Evolutionary conservation across 257 asterid genomes (phyloP), one percentile per base, ranked within the genome.

Genomic region (Capsicum pubescens): DNA sequence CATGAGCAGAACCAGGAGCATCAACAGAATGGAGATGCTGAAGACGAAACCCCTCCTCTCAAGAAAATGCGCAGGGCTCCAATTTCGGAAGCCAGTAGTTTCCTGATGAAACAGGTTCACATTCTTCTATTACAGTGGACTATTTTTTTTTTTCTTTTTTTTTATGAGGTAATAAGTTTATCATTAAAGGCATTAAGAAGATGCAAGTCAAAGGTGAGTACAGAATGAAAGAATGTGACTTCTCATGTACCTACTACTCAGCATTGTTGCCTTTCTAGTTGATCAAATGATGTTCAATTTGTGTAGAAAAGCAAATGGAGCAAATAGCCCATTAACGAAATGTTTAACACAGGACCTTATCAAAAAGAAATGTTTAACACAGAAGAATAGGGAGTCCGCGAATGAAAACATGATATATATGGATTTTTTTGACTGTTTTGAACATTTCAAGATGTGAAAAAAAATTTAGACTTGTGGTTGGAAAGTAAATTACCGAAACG

Each of bases 51-150:
- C 39, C 95, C 94, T 66, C 94, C 93, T 64, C 82, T 7, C 77
- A 96, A 94, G 93, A 90, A 87, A 91, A 80, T 88, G 78, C 70
- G 97, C 91, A 79, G 84, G 13, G 87, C 59, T 82, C 91, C 91
- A 66, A 64, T 91, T 83, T 86, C 93, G 72, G 93, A 85, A 67
- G 84, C 87, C 84, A 91, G 97, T 83, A 83, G 83, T 82, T 91
- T 90, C 88, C 85, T 95, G 91, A 92, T 94, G 97, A 90, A 92
- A 86, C 97, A 94, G 98, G 98, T 96, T 58, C 35, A 83, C 44
- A 39, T 68, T 12, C 72, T 81, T 81, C 35, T 81, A 69, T 72
- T 79, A 26, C 16, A 64, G 72, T 63, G 71, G 68, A 66, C 83
- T 60, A 35, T 59, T 19, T 68, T 26, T 68, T 67, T 68, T 26